These are phyloP conservation scores for Jatropha multifida DNA, from an alignment of 441 rosid genomes.

Conservation along the genomic window DNA sequence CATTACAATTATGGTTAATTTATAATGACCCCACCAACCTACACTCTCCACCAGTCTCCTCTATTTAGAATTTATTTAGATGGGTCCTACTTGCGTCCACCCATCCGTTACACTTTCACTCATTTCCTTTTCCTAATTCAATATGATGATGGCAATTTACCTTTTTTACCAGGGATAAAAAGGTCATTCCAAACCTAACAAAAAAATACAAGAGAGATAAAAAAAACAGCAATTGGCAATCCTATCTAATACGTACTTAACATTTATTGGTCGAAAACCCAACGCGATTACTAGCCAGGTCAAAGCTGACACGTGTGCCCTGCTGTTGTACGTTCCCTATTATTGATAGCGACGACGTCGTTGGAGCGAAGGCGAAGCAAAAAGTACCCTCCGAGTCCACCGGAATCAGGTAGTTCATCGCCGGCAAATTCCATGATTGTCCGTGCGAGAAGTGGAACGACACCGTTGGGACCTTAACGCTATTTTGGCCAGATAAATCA, in stretches of 20 bases:
- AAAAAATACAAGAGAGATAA: neutral
- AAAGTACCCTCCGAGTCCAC: conserved; percentile 69
- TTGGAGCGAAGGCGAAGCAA: conserved; percentile 90
- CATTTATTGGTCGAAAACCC: conserved; percentile 71
- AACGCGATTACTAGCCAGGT: conserved; percentile 62
- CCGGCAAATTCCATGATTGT: conserved; percentile 70
- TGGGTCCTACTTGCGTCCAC: conserved; percentile 25
- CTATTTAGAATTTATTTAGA: conserved; percentile 6
- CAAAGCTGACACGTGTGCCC: conserved; percentile 81
- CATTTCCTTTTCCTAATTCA: neutral
- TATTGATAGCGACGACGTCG: conserved; percentile 76
- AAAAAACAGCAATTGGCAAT: neutral
- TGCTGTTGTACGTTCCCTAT: conserved; percentile 93
- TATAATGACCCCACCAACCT: conserved; percentile 1
- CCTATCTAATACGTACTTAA: conserved; percentile 20
- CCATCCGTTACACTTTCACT: neutral
- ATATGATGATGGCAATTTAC: neutral
- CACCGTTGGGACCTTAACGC: conserved; percentile 87
- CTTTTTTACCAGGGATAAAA: conserved; percentile 25
- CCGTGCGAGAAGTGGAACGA: conserved; percentile 65
- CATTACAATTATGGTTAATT: neutral
- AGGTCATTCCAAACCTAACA: conserved; percentile 16
- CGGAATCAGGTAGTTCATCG: conserved; percentile 74
- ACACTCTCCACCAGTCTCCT: neutral
- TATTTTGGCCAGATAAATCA: conserved; percentile 65